Conservation (phyloP, 2,329 filamentous ascomycete species). For the Microdochium trichocladiopsis region DNA sequence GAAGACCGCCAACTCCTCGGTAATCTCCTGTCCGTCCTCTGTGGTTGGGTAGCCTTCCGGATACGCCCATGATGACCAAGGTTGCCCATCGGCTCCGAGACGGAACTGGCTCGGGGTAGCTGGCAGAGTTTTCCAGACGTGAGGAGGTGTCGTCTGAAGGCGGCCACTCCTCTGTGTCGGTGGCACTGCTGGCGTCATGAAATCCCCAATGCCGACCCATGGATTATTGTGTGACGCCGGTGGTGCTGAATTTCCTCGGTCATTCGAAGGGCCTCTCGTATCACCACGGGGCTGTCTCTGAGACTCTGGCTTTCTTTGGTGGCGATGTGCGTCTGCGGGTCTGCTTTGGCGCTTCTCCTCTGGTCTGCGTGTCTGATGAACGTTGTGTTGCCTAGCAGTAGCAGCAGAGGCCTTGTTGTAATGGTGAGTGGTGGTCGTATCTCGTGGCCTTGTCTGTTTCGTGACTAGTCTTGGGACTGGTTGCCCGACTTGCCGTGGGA, state of each 20-base stretch:
- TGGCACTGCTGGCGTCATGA: conserved; percentile 18
- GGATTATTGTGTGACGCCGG: conserved; percentile 38
- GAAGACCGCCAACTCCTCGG: conserved; percentile 9
- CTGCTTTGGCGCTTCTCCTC: neutral
- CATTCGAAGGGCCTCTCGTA: conserved; percentile 23
- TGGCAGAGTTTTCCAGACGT: conserved; percentile 36
- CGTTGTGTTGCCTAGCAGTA: neutral
- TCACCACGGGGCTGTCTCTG: conserved; percentile 11
- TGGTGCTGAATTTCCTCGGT: conserved; percentile 41
- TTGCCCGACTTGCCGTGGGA: conserved; percentile 14
- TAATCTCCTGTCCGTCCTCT: conserved; percentile 17
- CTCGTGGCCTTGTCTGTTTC: neutral
- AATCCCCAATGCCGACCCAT: conserved; percentile 31
- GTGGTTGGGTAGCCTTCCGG: conserved; percentile 21
- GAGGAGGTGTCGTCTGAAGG: conserved; percentile 9
- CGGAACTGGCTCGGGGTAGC: conserved; percentile 28
- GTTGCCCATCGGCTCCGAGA: conserved; percentile 39
- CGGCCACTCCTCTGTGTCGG: conserved; percentile 9
- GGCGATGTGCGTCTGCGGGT: neutral
- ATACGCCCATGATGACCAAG: conserved; percentile 34
- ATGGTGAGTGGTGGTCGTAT: neutral
- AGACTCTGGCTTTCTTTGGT: neutral
- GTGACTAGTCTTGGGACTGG: conserved; percentile 5
- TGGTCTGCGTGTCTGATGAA: neutral
- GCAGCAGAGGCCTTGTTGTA: neutral